Percentiles rank a stretch among this genome's conserved stretches.
phyloP scores from a whole-genome alignment of 768 basidiomycete species.

The Chiua virens region DNA sequence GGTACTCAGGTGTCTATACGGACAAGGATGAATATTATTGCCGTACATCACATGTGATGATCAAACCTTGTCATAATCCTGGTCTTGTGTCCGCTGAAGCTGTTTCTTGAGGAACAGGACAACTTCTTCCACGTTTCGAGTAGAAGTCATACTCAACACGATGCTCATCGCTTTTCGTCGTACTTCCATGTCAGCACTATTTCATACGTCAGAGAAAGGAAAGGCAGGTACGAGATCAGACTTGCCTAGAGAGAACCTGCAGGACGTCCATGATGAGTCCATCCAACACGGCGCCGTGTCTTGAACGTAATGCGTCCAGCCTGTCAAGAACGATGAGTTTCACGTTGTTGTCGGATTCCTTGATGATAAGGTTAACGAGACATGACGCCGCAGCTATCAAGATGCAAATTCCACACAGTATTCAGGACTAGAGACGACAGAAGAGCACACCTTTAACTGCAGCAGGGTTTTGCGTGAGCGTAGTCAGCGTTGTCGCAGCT shows the following conservation, averaged over 20 bases:
- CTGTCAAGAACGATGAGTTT: conserved; percentile 96
- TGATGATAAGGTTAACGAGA: conserved; percentile 85
- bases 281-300: conserved; percentile 88
- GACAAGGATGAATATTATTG: not conserved
- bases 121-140: conserved; percentile 94
- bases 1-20: conserved; percentile 83
- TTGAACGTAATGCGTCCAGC: conserved; percentile 75
- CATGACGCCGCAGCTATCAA: conserved; percentile 79
- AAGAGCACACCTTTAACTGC: conserved; percentile 80
- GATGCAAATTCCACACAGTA: conserved; percentile 2
- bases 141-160: conserved; percentile 89
- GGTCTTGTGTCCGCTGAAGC: conserved; percentile 88
- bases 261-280: conserved; percentile 94
- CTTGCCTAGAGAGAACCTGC: conserved; percentile 80
- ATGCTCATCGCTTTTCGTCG: conserved; percentile 88
- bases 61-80: conserved; percentile 85
- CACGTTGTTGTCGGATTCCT: conserved; percentile 99
- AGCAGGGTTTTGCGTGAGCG: conserved; percentile 91
- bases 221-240: not conserved
- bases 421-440: not conserved
- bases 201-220: not conserved
- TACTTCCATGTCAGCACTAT: conserved; percentile 93
- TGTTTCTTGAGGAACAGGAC: conserved; percentile 98
- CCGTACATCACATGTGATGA: not conserved
- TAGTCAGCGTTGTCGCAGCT: conserved; percentile 92